Conservation (phyloP, 2,329 filamentous ascomycete genomes). For the Fusarium chaquense region DNA sequence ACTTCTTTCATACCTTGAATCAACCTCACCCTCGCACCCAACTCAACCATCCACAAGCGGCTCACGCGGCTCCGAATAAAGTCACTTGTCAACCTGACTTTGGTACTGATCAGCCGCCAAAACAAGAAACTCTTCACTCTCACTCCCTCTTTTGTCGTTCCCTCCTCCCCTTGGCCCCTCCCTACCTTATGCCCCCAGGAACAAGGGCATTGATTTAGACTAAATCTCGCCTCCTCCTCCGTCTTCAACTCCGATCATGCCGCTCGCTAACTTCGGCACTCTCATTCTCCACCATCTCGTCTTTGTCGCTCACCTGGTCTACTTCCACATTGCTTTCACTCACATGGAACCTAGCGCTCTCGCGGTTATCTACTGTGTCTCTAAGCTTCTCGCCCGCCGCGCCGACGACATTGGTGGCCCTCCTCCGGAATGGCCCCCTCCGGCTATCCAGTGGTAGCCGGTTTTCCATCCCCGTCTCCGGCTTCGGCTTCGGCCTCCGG, state of each 20-base stretch:
- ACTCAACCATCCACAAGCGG: constrained; percentile 27
- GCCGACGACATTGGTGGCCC: constrained; percentile 61
- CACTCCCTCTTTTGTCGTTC: neutral
- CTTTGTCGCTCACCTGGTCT: constrained; percentile 66
- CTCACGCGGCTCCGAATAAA: constrained; percentile 27
- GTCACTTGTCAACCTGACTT: constrained; percentile 6
- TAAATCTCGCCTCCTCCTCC: constrained; percentile 11
- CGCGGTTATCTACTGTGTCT: constrained; percentile 61
- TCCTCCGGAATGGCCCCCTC: constrained; percentile 53
- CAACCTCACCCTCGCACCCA: constrained; percentile 19
- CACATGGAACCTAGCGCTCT: constrained; percentile 62
- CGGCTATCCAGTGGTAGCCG: constrained; percentile 48
- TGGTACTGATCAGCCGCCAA: constrained; percentile 20
- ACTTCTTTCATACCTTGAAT: constrained; percentile 2
- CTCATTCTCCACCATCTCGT: constrained; percentile 64
- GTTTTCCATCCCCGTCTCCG: constrained; percentile 29
- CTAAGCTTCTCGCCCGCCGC: constrained; percentile 60
- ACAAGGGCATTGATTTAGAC: constrained; percentile 17
- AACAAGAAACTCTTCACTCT: constrained; percentile 2
- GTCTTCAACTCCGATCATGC: constrained; percentile 53
- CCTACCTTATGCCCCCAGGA: neutral
- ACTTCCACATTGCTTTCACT: constrained; percentile 64
- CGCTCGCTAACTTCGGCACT: constrained; percentile 65
- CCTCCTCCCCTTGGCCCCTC: neutral
- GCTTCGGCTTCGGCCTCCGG: neutral